phyloP scores from a whole-genome alignment of 345 rosid genomes.

The Mallotus nudiflorus region DNA sequence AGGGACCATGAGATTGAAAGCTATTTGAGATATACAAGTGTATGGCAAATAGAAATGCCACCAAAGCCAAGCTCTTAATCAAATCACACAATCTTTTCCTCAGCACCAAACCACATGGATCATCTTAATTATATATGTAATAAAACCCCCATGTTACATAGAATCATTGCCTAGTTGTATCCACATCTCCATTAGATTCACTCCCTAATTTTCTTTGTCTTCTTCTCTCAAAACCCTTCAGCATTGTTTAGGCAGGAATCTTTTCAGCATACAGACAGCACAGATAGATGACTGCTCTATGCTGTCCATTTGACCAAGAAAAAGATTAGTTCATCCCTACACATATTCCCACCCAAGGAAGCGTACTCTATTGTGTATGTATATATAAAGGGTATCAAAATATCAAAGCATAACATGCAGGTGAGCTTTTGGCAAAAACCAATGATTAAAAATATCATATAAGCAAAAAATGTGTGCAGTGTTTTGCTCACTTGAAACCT shows the following conservation, averaged over 20 bases:
- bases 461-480: not conserved
- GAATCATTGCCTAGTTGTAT: conserved; percentile 49
- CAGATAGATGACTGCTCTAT: conserved; percentile 46
- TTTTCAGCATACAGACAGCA: conserved; percentile 44
- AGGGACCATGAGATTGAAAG: conserved; percentile 9
- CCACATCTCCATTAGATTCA: conserved; percentile 37
- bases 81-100: not conserved
- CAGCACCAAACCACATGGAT: conserved; percentile 50
- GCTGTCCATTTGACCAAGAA: conserved; percentile 57
- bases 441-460: not conserved
- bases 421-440: conserved; percentile 33
- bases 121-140: conserved; percentile 19
- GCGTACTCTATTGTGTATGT: not conserved
- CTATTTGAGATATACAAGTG: conserved; percentile 18
- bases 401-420: conserved; percentile 56
- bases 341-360: too few species aligned
- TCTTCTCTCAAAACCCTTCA: conserved; percentile 36
- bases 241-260: conserved; percentile 41
- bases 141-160: conserved; percentile 38
- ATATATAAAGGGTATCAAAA: conserved; percentile 6
- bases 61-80: conserved; percentile 15
- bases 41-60: conserved; percentile 44
- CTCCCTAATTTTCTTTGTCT: conserved; percentile 45
- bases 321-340: too few species aligned
- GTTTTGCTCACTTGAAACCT: conserved; percentile 5